Base-by-base conservation (phyloP, 192 early-diverging fungal genomes). In the Umbelopsis vinacea region DNA sequence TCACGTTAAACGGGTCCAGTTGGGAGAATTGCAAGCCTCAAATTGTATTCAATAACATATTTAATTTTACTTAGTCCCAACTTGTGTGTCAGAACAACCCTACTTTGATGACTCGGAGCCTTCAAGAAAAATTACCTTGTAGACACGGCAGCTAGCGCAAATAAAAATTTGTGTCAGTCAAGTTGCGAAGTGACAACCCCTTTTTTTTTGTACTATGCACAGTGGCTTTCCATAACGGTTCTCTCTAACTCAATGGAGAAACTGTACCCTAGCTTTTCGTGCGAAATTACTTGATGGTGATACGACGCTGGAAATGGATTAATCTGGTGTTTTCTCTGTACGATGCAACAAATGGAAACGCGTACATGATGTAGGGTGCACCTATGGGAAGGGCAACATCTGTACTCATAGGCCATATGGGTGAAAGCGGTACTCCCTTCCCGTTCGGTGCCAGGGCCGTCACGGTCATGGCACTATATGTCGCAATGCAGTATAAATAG, bases 1-100 rank as follows among this genome's bases (percentile, higher is more conserved):
- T 63, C 57, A 63, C 57, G 57, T 63, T 63, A 37, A 35, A 37
- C 57, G 29, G 57, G 57, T 37, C 57, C 57, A 37, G 57, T 38
- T 7, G 29, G 57, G 57, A 57, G 35, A 14, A 11, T 63, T 37
- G 26, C 33, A 63, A 63, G 57, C 57, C 57, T 37, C 57, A 19
- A 63, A 7, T 14, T 63, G 29, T 63, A 37, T 35, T 19, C 4
- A 15, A 3, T 63, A 29, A 4, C 57, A 9, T n/a, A 35, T 19
- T 55, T 22, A 5, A 29, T 29, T 63, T 26, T 11, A 26, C 37
- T 12, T 63, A 2, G 19, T 17, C 7, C 57, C 57, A 37, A 8
- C 9, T 37, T 63, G 7, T 63, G 7, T 35, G 33, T 19, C 26
- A 54, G 53, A 26, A 22, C 21, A 23, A 0, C 3, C 26, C 0